Conservation (phyloP, 306 rosid species). For the Rubus parviflorus region DNA sequence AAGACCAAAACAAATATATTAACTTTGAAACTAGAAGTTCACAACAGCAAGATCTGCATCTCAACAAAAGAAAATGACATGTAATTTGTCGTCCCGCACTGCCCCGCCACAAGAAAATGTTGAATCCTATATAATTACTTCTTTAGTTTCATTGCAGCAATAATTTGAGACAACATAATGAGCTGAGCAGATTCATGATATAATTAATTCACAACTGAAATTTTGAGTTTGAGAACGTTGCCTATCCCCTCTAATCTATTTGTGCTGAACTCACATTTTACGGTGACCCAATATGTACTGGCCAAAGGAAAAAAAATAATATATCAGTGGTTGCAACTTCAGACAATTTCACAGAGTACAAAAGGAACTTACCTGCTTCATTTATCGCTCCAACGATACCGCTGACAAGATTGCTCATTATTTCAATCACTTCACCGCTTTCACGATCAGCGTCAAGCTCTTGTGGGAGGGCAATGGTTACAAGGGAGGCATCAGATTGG, state of each 20-base stretch:
- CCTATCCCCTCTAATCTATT: not conserved
- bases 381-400: conserved; percentile 7
- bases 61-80: not conserved
- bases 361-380: conserved; percentile 5
- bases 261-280: not conserved
- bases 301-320: not conserved
- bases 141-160: not conserved
- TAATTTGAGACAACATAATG: not conserved
- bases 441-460: conserved; percentile 18
- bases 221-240: not conserved
- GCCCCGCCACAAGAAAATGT: not conserved
- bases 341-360: not conserved
- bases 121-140: not conserved
- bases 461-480: conserved; percentile 23
- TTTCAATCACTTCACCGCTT: conserved; percentile 10
- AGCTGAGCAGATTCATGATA: not conserved
- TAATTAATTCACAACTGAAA: not conserved
- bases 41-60: not conserved
- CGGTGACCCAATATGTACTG: not conserved
- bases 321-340: not conserved
- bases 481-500: conserved; percentile 16
- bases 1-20: not conserved
- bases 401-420: conserved; percentile 11
- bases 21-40: not conserved
- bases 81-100: not conserved